Base-by-base conservation (phyloP, 179 eudicot species). In the Drosera spatulata region DNA sequence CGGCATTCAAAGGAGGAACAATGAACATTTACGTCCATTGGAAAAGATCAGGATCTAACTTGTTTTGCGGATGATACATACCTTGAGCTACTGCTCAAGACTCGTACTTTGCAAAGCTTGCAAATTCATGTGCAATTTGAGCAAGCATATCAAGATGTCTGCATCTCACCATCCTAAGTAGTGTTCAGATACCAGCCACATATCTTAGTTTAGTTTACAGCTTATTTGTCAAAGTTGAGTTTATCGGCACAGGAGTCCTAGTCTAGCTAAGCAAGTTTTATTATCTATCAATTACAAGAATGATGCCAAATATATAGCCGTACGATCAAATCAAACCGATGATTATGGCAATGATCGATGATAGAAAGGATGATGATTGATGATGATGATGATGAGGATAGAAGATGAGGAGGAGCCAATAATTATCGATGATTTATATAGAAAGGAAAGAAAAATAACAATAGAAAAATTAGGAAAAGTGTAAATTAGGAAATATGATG, bases 71-170 rank as follows among this genome's bases (percentile, higher is more conserved):
- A 66, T 33, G 65, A 37, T 55, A 71, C 74, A 71, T 78, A 86
- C 97, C 97, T 62, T 87, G 94, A 64, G 80, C 70, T 42, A 87
- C 79, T 61, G 87, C 76, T 58, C 97, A 80, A 49, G 99, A 94
- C 69, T 94, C 97, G 56, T 95, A 94, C 76, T 94, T 94, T 3
- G 99, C 97, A 61, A 94, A 94, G 74, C 90, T 94, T 53, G 99
- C 99, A 55, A 90, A 72, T 53, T 97, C 99, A 38, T 96, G 94
- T 22, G 99, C 97, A 79, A 94, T 95, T 80, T 94, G 99, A 44
- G 89, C 79, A 47, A 94, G 91, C 63, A 94, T 97, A 72, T 94
- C 97, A n/a, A 95, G 89, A 77, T 94, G 99, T 59, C 97, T 74
- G 64, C 96, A 87, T 73, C 97, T 77, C 41, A 94, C 97, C 97